A percentile compares a stretch with the other conserved stretches of the same genome.
phyloP scores from a whole-genome alignment of 495 filamentous ascomycete species.

The Neurospora hispaniola region DNA sequence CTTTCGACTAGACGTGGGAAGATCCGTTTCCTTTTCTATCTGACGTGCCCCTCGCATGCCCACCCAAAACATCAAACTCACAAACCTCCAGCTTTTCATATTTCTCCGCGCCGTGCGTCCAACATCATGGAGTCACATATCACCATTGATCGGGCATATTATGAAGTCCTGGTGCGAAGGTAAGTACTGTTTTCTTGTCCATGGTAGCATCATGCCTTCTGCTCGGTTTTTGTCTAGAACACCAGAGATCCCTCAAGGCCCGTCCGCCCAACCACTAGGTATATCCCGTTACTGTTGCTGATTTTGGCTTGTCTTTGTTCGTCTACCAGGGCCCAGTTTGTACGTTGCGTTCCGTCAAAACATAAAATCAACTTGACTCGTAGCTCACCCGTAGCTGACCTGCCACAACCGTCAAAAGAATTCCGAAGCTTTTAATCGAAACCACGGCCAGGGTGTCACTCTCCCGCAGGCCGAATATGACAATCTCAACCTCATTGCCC shows the following conservation, averaged over 20 bases:
- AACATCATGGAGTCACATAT: slow-evolving; percentile 23
- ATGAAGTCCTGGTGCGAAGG: slow-evolving; percentile 43
- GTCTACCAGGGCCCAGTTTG: slow-evolving; percentile 15
- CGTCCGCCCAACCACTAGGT: not conserved
- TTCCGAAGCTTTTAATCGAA: slow-evolving; percentile 2
- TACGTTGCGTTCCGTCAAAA: slow-evolving; percentile 8
- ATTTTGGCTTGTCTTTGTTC: not conserved
- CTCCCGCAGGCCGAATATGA: slow-evolving; percentile 28
- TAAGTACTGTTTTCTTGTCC: slow-evolving; percentile 13
- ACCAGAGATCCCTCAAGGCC: not conserved
- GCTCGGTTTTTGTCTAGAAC: not conserved
- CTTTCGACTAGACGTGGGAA: not conserved
- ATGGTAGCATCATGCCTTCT: not conserved
- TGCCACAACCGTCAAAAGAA: slow-evolving; percentile 1
- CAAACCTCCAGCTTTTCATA: not conserved
- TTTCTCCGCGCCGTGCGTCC: not conserved
- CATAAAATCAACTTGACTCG: not conserved
- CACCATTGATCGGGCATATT: slow-evolving; percentile 42
- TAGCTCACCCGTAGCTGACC: not conserved
- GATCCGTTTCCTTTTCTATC: not conserved
- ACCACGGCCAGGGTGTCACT: slow-evolving; percentile 4
- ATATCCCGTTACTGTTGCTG: not conserved
- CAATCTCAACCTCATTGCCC: slow-evolving; percentile 14
- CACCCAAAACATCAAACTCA: not conserved
- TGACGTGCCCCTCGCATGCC: not conserved